Conservation (phyloP, 768 basidiomycete species). For the Hericium coralloides region DNA sequence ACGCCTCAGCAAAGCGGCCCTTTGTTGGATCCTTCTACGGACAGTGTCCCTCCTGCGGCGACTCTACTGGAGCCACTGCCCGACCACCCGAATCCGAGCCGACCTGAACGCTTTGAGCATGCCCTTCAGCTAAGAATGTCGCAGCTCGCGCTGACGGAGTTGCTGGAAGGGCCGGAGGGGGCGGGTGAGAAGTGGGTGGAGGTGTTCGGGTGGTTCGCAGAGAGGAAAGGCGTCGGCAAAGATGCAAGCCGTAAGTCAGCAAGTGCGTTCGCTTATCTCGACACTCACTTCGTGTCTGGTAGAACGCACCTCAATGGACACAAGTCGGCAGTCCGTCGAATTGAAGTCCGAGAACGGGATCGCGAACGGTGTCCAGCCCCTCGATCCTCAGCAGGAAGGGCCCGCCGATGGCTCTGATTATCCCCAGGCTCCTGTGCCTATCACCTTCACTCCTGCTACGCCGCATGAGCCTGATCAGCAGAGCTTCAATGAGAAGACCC, state of each 20-base stretch:
- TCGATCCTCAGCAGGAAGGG: background rate
- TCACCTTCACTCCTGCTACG: background rate
- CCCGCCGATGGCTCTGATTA: background rate
- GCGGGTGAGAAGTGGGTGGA: conserved; percentile 78
- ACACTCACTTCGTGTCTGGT: background rate
- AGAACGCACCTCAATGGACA: conserved; percentile 12
- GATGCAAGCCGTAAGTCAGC: conserved; percentile 11
- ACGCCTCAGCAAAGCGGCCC: background rate
- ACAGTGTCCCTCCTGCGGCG: conserved; percentile 30
- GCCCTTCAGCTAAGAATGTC: conserved; percentile 84
- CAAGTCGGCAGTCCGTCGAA: conserved; percentile 5
- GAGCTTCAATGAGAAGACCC: background rate
- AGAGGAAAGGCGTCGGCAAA: conserved; percentile 31
- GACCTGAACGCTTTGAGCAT: conserved; percentile 60
- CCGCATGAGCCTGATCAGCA: background rate
- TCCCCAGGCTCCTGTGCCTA: background rate
- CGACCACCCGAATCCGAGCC: conserved; percentile 41
- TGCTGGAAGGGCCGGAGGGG: conserved; percentile 76
- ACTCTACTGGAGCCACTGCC: conserved; percentile 36
- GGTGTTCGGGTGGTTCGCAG: conserved; percentile 80
- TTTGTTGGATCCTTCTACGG: conserved; percentile 24
- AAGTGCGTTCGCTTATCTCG: background rate
- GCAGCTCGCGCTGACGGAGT: conserved; percentile 71
- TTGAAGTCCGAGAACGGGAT: conserved; percentile 1
- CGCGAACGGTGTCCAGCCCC: background rate